phyloP scores from a whole-genome alignment of 2,329 filamentous ascomycete genomes.

The Mariannaea sp. region DNA sequence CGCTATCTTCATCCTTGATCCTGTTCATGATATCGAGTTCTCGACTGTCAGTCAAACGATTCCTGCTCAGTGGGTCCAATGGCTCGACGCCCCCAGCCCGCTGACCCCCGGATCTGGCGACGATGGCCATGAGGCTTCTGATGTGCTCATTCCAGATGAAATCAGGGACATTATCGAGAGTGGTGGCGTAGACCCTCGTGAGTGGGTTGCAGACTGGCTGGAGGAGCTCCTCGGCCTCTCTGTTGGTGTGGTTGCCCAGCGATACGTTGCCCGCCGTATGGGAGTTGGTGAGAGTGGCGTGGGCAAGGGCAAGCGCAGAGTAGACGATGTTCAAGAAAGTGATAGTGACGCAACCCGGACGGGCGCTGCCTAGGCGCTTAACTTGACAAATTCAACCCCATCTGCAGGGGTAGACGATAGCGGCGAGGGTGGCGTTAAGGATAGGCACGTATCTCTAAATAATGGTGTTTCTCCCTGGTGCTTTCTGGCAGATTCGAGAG shows the following conservation, averaged over 20 bases:
- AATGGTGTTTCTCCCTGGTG: constrained; percentile 20
- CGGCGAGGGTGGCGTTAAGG: constrained; percentile 34
- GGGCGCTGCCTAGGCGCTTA: constrained; percentile 52
- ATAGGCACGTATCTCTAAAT: constrained; percentile 26
- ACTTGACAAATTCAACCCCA: background rate
- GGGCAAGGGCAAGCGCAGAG: constrained; percentile 64
- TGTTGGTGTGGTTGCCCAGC: constrained; percentile 86
- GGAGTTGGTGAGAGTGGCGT: constrained; percentile 83
- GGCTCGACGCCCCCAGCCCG: constrained; percentile 79
- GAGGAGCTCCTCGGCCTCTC: constrained; percentile 81
- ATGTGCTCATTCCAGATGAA: constrained; percentile 68
- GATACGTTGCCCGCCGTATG: constrained; percentile 94
- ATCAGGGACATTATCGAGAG: constrained; percentile 82
- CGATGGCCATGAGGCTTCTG: constrained; percentile 46
- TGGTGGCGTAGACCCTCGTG: constrained; percentile 82
- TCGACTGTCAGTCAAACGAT: constrained; percentile 80
- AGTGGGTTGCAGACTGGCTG: constrained; percentile 98
- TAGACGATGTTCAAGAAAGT: constrained; percentile 60
- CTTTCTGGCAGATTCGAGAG: constrained; percentile 20
- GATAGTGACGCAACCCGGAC: constrained; percentile 65
- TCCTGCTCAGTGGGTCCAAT: constrained; percentile 84
- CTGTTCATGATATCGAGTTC: constrained; percentile 89
- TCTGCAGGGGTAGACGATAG: constrained; percentile 19
- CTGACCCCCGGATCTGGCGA: constrained; percentile 59
- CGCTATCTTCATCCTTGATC: constrained; percentile 81